Conservation (phyloP, 768 basidiomycete genomes). For the Rhizopogon vulgaris region DNA sequence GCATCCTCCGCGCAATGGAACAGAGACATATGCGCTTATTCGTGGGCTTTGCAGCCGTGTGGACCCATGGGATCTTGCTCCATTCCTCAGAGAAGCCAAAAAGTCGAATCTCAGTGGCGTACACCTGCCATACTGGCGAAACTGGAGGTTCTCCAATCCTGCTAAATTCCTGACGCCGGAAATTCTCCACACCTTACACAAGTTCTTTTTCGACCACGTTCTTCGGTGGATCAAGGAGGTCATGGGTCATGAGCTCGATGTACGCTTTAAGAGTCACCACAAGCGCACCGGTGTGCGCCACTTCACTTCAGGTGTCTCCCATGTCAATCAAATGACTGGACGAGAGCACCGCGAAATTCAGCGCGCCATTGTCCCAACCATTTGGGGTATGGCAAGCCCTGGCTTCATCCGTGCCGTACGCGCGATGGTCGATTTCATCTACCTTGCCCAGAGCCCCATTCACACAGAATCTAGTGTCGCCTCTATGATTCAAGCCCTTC, state of each 20-base stretch:
- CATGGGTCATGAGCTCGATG: not conserved
- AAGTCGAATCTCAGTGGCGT: slow-evolving; percentile 5
- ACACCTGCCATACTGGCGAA: slow-evolving; percentile 29
- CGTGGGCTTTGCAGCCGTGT: no score
- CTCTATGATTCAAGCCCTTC: not conserved
- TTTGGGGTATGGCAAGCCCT: slow-evolving; percentile 5
- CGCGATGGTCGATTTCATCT: slow-evolving; percentile 1
- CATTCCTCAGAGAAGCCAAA: slow-evolving; percentile 12
- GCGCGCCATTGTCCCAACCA: slow-evolving; percentile 24
- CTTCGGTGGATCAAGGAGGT: not conserved
- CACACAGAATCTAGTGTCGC: not conserved
- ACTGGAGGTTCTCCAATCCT: slow-evolving; percentile 29
- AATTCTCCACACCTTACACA: slow-evolving; percentile 11
- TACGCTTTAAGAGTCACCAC: not conserved
- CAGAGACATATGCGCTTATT: no score
- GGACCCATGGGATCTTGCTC: slow-evolving; percentile 19
- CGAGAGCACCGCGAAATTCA: slow-evolving; percentile 32
- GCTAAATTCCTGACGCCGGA: slow-evolving; percentile 29
- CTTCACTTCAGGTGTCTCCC: slow-evolving; percentile 31
- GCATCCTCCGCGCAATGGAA: no score
- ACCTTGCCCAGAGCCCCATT: not conserved
- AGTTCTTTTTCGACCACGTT: not conserved
- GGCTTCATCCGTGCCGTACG: not conserved
- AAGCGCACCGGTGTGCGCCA: slow-evolving; percentile 26
- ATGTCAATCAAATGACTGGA: slow-evolving; percentile 35